Conservation (phyloP, 1,139 yeast species). For the Scheffersomyces illinoinensis region DNA sequence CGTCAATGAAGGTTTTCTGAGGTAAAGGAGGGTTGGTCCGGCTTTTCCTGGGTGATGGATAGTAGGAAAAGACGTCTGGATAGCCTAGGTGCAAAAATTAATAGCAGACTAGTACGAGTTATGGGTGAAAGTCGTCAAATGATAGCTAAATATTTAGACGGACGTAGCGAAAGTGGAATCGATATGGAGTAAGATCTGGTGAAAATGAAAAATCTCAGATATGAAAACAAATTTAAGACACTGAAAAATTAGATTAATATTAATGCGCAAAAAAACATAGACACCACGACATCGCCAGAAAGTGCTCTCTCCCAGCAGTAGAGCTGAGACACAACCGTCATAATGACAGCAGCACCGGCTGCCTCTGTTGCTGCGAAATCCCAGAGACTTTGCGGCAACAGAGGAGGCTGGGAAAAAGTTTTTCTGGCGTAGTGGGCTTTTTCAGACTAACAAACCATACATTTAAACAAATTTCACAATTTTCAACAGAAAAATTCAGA, state of each 20-base stretch:
- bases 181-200: not conserved
- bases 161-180: not conserved
- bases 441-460: not conserved
- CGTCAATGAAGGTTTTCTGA: not conserved
- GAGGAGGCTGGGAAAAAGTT: not conserved
- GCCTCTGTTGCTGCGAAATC: not conserved
- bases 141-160: slow-evolving; percentile 4
- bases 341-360: not conserved
- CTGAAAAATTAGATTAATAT: not conserved
- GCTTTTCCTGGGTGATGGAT: not conserved
- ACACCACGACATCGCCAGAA: not conserved
- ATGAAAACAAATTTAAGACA: not conserved
- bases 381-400: not conserved
- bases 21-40: not conserved
- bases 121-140: not conserved
- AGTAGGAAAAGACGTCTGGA: not conserved
- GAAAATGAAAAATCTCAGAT: not conserved
- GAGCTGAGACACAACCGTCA: not conserved
- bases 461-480: not conserved
- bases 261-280: not conserved
- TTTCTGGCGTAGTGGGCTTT: not conserved
- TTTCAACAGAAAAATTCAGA: not conserved
- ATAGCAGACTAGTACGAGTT: not conserved
- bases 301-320: not conserved
- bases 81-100: not conserved